Evolutionary conservation across 441 rosid genomes (phyloP).

Genomic region (Rhodomyrtus psidioides): DNA sequence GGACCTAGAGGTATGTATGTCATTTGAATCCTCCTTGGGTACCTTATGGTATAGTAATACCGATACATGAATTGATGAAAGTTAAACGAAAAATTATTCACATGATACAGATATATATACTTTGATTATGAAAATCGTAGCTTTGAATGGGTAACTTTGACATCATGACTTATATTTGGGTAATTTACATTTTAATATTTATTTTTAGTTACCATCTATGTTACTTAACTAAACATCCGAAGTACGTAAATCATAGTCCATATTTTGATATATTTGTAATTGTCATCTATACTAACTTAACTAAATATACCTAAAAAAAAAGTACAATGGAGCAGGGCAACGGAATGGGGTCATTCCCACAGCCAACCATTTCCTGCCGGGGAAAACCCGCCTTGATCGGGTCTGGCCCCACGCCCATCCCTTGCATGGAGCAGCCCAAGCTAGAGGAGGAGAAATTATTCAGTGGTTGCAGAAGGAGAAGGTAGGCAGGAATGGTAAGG

Average conservation of each 20-base stretch:
- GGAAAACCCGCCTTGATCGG: neutral
- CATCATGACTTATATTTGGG: neutral
- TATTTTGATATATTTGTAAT: too few species aligned
- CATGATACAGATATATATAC: neutral
- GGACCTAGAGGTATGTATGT: neutral
- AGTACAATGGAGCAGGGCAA: too few species aligned
- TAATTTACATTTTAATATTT: neutral
- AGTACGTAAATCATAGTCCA: neutral
- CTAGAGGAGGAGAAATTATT: too few species aligned
- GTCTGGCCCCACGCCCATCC: neutral
- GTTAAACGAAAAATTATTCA: neutral
- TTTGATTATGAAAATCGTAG: neutral
- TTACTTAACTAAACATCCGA: neutral
- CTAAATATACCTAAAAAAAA: too few species aligned
- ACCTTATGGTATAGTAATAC: neutral
- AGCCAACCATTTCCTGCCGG: neutral
- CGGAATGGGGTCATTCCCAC: too few species aligned
- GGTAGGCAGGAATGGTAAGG: neutral
- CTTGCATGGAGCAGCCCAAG: neutral
- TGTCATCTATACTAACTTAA: neutral
- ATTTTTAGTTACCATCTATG: neutral
- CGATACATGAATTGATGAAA: neutral
- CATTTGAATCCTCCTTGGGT: neutral
- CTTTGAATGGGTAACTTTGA: neutral
- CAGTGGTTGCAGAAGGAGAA: too few species aligned